Evolutionary conservation across 495 filamentous ascomycete species (phyloP), one percentile per base, ranked within the genome.

Genomic region (Aspergillus haitiensis): DNA sequence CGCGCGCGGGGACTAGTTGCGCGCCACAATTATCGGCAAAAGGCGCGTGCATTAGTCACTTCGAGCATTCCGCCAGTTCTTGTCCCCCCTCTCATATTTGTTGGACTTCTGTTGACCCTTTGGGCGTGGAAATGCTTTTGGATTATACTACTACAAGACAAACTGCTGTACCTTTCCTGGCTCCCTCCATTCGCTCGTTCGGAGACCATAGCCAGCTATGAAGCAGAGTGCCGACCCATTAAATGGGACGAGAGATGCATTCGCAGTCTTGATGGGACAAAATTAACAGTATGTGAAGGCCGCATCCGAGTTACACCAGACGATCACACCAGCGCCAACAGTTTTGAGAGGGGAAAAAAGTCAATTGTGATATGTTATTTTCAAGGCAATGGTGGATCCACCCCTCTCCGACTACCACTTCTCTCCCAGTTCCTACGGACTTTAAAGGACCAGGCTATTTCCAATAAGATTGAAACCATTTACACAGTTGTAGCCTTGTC

Each of bases 41-140:
- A 59, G 52, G 52, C 40, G 18, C 52, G 68, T 34, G 45, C 56
- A 2, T 46, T 71, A 5, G 58, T 64, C 13, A 72, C 66, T 0
- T 52, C 33, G 1, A 44, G 67, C 61, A 75, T 91, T 16, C 80
- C 84, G 3, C 64, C 81, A 7, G 55, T 82, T 15, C 70, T 91
- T 11, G 63, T 88, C 5, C 87, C 88, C 6, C 90, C 90, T 0
- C 67, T 77, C 6, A 76, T 91, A 49, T 93, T 91, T 65, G 64
- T 74, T 7, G 86, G 88, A 8, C 74, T 95, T 11, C 70, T 90
- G 2, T 58, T 90, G 8, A 75, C 79, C 6, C 78, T 92, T 10
- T 93, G 88, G 86, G 79, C 80, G 0, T 92, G 87, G 82, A 93
- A 94, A 74, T 92, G 88, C 62, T 68, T 87, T 55, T 90, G 92